These are phyloP conservation scores for Ustilago hordei DNA, from an alignment of 1,284 basidiomycete species.

Conservation along the genomic window DNA sequence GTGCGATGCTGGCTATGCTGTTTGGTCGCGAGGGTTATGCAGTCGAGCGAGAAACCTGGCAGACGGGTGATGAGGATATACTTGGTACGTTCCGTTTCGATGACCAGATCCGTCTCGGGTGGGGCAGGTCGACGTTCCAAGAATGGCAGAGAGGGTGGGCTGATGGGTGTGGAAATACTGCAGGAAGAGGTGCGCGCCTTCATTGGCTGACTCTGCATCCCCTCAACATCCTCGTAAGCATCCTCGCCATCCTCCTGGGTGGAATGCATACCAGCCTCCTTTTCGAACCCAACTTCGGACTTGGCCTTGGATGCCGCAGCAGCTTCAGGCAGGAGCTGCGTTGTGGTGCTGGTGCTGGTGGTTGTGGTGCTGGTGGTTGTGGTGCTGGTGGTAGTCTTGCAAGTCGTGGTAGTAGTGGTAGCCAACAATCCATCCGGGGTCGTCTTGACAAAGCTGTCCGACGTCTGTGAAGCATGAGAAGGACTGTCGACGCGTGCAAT, in stretches of 20 bases:
- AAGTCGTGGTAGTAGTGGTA: constrained; percentile 48
- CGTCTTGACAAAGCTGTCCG: constrained; percentile 30
- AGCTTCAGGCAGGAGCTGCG: constrained; percentile 15
- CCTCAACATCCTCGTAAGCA: background rate
- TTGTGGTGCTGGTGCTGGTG: constrained; percentile 23
- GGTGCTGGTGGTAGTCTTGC: constrained; percentile 32
- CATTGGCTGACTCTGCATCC: constrained; percentile 22
- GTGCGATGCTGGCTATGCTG: constrained; percentile 59
- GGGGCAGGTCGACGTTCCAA: constrained; percentile 57
- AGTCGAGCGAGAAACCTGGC: constrained; percentile 63
- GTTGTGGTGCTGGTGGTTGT: too few relatives aligned
- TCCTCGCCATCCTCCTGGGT: background rate
- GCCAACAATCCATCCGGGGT: constrained; percentile 27
- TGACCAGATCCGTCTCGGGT: constrained; percentile 51
- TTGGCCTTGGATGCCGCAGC: constrained; percentile 9
- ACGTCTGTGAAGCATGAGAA: constrained; percentile 30
- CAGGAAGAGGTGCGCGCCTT: constrained; percentile 38
- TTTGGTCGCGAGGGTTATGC: constrained; percentile 64
- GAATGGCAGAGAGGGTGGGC: constrained; percentile 52
- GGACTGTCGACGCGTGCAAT: constrained; percentile 13
- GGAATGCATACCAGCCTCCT: background rate
- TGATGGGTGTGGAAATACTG: constrained; percentile 50
- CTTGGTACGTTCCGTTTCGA: constrained; percentile 45
- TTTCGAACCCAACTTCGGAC: constrained; percentile 15
- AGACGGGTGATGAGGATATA: constrained; percentile 53